These are phyloP conservation scores for Mallotus nudiflorus DNA, from an alignment of 345 rosid genomes.

Conservation along the genomic window DNA sequence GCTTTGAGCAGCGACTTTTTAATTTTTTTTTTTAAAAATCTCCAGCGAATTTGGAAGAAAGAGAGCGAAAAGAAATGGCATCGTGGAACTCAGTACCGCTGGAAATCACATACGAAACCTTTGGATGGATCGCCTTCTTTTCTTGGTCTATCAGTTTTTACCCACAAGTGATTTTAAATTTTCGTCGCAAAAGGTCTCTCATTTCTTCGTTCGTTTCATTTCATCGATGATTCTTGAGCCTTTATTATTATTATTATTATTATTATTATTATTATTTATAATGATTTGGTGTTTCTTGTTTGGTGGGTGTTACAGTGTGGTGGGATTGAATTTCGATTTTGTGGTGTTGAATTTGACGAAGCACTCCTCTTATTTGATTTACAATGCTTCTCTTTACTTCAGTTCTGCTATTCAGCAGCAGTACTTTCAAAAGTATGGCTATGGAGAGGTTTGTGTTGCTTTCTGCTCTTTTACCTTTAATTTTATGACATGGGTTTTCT, in stretches of 20 bases:
- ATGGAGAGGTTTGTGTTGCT: conserved; percentile 36
- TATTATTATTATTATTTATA: too few species aligned
- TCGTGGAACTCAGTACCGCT: conserved; percentile 82
- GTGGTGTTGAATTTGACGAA: conserved; percentile 86
- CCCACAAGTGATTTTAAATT: conserved; percentile 83
- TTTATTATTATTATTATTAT: too few species aligned
- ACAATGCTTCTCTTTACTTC: conserved; percentile 85
- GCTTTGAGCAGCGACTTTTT: too few species aligned
- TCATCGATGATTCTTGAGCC: neutral
- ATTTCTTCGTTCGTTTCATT: neutral
- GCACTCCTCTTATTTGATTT: conserved; percentile 90
- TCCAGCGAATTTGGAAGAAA: neutral
- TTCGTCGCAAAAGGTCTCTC: conserved; percentile 61
- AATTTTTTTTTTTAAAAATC: too few species aligned
- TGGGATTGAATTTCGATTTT: conserved; percentile 93
- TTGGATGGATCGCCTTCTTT: conserved; percentile 79
- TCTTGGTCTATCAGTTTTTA: conserved; percentile 90
- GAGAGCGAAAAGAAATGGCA: conserved; percentile 42
- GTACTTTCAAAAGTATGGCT: conserved; percentile 74
- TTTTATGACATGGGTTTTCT: neutral
- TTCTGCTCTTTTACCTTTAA: neutral
- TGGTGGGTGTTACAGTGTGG: conserved; percentile 45
- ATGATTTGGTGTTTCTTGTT: neutral
- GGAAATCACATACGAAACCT: conserved; percentile 55
- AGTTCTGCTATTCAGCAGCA: conserved; percentile 72